These are phyloP conservation scores for Daldinia eschscholtzii DNA, from an alignment of 2,329 filamentous ascomycete species.

Conservation along the genomic window DNA sequence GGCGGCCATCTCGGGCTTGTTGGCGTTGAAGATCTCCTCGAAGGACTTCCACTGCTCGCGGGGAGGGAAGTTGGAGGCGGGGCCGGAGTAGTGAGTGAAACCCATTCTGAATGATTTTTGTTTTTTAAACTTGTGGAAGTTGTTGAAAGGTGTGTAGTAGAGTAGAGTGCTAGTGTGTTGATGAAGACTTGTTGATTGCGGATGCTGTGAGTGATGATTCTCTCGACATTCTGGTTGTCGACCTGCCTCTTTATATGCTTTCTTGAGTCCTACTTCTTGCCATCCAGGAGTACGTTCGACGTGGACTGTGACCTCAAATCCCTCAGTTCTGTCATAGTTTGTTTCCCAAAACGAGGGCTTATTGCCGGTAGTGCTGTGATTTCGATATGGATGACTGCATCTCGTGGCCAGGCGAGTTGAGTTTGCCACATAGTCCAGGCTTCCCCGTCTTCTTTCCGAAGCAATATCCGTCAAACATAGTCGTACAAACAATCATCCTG, in stretches of 20 bases:
- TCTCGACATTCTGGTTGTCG: conserved; percentile 5
- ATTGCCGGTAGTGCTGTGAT: conserved; percentile 14
- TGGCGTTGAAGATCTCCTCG: conserved; percentile 54
- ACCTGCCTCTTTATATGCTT: conserved; percentile 31
- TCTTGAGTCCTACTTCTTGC: neutral
- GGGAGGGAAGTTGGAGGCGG: conserved; percentile 52
- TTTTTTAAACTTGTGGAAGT: conserved; percentile 14
- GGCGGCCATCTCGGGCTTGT: conserved; percentile 51
- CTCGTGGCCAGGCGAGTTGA: conserved; percentile 18
- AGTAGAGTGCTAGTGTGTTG: conserved; percentile 1
- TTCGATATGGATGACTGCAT: conserved; percentile 26
- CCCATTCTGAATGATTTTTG: conserved; percentile 34
- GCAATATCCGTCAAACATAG: neutral
- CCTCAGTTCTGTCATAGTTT: conserved; percentile 3
- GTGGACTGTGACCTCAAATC: neutral
- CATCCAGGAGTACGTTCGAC: neutral
- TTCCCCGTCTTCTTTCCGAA: neutral
- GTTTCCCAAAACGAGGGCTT: conserved; percentile 19
- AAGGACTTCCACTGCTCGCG: conserved; percentile 53
- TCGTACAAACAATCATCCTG: neutral
- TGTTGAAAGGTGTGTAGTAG: conserved; percentile 9
- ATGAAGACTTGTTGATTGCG: conserved; percentile 24
- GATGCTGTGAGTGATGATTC: conserved; percentile 28
- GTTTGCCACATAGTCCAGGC: conserved; percentile 19
- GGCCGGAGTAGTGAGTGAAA: conserved; percentile 43